These are phyloP conservation scores for Neolentinus lepideus DNA, from an alignment of 1,284 basidiomycete species.

Conservation along the genomic window DNA sequence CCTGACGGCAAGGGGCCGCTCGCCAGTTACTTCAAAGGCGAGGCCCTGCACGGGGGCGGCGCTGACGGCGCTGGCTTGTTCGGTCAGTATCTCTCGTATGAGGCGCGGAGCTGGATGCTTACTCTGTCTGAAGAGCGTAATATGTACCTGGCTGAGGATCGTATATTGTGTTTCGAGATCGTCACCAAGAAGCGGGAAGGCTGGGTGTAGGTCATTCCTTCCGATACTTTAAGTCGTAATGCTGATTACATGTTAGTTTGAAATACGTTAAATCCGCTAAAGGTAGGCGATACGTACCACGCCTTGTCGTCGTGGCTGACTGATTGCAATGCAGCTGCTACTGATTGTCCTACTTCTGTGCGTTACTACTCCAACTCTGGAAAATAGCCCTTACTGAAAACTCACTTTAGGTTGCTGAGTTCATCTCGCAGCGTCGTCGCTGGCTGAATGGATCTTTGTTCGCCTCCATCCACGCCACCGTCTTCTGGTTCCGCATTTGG, in stretches of 20 bases:
- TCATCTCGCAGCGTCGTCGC: slow-evolving; percentile 85
- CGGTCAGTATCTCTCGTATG: slow-evolving; percentile 24
- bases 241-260: slow-evolving; percentile 36
- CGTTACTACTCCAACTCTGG: slow-evolving; percentile 5
- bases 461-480: slow-evolving; percentile 81
- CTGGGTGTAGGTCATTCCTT: slow-evolving; percentile 57
- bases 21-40: slow-evolving; percentile 89
- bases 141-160: slow-evolving; percentile 91
- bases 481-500: slow-evolving; percentile 84
- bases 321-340: background rate
- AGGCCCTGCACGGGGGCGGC: slow-evolving; percentile 73
- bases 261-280: slow-evolving; percentile 92
- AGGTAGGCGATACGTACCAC: slow-evolving; percentile 83
- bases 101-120: background rate
- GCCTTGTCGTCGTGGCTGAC: slow-evolving; percentile 35
- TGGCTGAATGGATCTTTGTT: slow-evolving; percentile 89
- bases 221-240: slow-evolving; percentile 6
- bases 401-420: slow-evolving; percentile 60
- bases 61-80: slow-evolving; percentile 62
- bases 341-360: background rate
- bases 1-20: slow-evolving; percentile 82
- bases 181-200: slow-evolving; percentile 86
- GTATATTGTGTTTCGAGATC: slow-evolving; percentile 96
- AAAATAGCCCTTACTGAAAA: too few species aligned
- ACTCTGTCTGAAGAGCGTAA: slow-evolving; percentile 53